These are phyloP conservation scores for Macrolepiota dolichaula DNA, from an alignment of 768 basidiomycete species.

Conservation along the genomic window DNA sequence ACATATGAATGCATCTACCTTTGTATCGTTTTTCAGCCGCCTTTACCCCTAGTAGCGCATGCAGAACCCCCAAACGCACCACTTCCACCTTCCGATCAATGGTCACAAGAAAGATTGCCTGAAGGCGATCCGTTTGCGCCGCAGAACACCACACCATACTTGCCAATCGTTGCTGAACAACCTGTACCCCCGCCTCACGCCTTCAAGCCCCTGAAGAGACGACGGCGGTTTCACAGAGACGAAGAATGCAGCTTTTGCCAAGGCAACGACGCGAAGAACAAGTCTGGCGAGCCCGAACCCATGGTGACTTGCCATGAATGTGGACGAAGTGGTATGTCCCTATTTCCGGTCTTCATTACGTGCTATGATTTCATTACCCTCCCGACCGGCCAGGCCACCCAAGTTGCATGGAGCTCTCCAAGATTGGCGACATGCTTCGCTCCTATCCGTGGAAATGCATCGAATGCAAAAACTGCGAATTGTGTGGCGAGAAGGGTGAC, in stretches of 20 bases:
- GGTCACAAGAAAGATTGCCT: constrained; percentile 57
- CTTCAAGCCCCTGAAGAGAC: constrained; percentile 29
- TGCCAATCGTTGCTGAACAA: constrained; percentile 37
- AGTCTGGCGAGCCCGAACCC: constrained; percentile 48
- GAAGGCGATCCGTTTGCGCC: constrained; percentile 84
- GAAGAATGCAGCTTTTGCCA: constrained; percentile 76
- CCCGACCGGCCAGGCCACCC: constrained; percentile 62
- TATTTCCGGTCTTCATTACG: constrained; percentile 11
- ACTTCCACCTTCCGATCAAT: constrained; percentile 32
- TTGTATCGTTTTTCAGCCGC: background rate
- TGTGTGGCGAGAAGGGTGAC: constrained; percentile 81
- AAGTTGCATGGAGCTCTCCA: constrained; percentile 70
- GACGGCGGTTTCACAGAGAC: constrained; percentile 48
- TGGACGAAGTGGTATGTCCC: constrained; percentile 69
- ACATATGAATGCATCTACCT: background rate
- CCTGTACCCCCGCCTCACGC: constrained; percentile 39
- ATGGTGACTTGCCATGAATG: constrained; percentile 83
- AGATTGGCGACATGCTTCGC: constrained; percentile 57
- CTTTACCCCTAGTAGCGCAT: background rate
- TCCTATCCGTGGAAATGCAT: constrained; percentile 84
- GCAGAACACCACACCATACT: constrained; percentile 49
- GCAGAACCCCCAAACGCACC: background rate
- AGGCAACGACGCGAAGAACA: constrained; percentile 61
- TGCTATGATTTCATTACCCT: constrained; percentile 11
- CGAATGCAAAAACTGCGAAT: constrained; percentile 90